phyloP scores from a whole-genome alignment of 805 yeast genomes.

The Cyberlindnera petersonii region DNA sequence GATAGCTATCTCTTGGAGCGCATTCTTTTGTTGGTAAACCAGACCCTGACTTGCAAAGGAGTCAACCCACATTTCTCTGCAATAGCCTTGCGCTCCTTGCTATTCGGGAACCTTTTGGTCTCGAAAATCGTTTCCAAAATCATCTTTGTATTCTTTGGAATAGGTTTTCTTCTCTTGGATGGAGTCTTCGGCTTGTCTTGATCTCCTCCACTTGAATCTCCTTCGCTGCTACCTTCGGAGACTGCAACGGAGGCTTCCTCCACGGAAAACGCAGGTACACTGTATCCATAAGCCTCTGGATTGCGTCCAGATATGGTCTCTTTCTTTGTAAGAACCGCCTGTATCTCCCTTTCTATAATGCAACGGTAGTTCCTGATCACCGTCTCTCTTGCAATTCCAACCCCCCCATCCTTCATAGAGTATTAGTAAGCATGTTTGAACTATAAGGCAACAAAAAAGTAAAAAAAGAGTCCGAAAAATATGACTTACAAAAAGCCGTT shows the following conservation, averaged over 20 bases:
- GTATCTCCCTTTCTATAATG: slow-evolving; percentile 2
- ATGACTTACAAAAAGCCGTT: slow-evolving; percentile 5
- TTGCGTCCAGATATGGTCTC: neutral
- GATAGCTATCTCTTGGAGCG: slow-evolving; percentile 18
- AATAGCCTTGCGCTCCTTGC: slow-evolving; percentile 28
- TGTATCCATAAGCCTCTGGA: slow-evolving; percentile 1
- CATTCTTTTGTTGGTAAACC: slow-evolving; percentile 35
- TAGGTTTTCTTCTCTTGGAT: slow-evolving; percentile 8
- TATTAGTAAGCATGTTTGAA: neutral
- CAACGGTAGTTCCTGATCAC: slow-evolving; percentile 2
- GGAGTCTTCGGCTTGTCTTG: neutral
- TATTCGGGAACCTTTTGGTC: slow-evolving; percentile 27
- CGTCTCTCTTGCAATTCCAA: neutral
- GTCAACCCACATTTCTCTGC: slow-evolving; percentile 30
- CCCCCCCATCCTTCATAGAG: neutral
- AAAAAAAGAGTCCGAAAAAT: neutral
- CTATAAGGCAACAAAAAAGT: neutral
- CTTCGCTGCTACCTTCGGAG: neutral
- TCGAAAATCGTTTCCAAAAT: slow-evolving; percentile 25
- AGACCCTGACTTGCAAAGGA: slow-evolving; percentile 31
- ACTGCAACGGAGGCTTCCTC: neutral
- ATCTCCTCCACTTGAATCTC: neutral
- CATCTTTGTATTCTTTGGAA: slow-evolving; percentile 10
- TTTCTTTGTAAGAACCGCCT: neutral
- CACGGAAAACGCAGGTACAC: neutral